Percentiles rank a stretch among this genome's conserved stretches.
phyloP scores from a whole-genome alignment of 768 basidiomycete species.

The Suillus americanus region DNA sequence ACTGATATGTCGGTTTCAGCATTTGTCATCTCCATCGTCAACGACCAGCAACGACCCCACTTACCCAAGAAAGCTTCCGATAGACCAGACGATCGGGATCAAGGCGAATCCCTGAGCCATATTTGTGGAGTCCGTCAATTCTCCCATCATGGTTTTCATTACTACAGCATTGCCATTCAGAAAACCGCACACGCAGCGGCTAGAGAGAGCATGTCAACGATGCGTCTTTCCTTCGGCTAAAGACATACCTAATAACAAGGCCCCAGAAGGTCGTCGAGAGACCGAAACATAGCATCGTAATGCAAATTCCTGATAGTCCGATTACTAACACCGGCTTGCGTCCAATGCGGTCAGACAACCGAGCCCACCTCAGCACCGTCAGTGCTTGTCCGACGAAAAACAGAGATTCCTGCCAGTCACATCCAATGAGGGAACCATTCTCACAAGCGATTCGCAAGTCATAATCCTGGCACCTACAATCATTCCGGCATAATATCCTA shows the following conservation, averaged over 20 bases:
- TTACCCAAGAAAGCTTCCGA: slow-evolving; percentile 36
- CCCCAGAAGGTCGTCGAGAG: slow-evolving; percentile 54
- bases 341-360: slow-evolving; percentile 57
- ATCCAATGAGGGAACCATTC: not conserved
- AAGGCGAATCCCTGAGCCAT: slow-evolving; percentile 36
- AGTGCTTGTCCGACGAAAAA: slow-evolving; percentile 60
- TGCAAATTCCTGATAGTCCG: slow-evolving; percentile 49
- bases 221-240: not conserved
- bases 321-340: slow-evolving; percentile 60
- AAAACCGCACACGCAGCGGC: slow-evolving; percentile 35
- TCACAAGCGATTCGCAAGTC: not conserved
- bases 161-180: slow-evolving; percentile 48
- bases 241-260: slow-evolving; percentile 54
- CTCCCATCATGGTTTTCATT: slow-evolving; percentile 71
- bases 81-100: slow-evolving; percentile 28
- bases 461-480: slow-evolving; percentile 37
- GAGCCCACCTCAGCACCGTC: slow-evolving; percentile 63
- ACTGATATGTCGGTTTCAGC: slow-evolving; percentile 40
- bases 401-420: slow-evolving; percentile 49
- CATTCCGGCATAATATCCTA: slow-evolving; percentile 73
- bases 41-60: slow-evolving; percentile 5
- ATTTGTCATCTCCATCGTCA: not conserved
- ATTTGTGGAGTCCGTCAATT: slow-evolving; percentile 46
- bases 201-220: slow-evolving; percentile 3
- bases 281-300: slow-evolving; percentile 62